Percentiles rank a stretch among this genome's conserved stretches.
Conservation (phyloP, 73 alveolate species). For the Effrenium voratum region DNA sequence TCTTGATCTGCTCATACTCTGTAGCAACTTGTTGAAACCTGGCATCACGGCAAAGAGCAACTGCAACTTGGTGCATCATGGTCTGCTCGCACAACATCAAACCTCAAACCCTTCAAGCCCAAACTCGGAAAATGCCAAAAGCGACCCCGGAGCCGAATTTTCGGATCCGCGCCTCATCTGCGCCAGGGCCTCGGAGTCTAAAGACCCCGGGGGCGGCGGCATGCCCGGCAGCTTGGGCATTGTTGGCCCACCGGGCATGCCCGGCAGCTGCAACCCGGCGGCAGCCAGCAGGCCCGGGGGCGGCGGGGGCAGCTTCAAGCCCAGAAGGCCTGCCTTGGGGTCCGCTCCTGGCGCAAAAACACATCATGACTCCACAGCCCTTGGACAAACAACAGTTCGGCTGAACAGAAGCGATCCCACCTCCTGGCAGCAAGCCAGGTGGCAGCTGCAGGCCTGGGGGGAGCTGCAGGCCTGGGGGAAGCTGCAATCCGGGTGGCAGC, state of each 20-base stretch:
- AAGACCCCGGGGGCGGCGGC: constrained; percentile 38
- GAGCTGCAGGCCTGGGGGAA: constrained; percentile 49
- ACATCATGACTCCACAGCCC: too few species aligned
- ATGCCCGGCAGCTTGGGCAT: constrained; percentile 71
- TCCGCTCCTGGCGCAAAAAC: constrained; percentile 45
- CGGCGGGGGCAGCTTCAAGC: constrained; percentile 30
- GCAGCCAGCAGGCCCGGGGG: background rate
- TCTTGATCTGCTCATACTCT: constrained; percentile 91
- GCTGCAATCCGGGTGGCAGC: constrained; percentile 62
- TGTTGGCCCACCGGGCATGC: constrained; percentile 35
- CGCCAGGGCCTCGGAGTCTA: constrained; percentile 88
- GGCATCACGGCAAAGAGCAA: background rate
- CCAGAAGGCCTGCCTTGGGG: constrained; percentile 38
- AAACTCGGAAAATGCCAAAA: background rate
- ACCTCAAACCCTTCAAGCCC: background rate
- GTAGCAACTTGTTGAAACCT: constrained; percentile 92
- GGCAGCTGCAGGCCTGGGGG: constrained; percentile 64
- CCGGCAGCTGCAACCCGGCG: constrained; percentile 34
- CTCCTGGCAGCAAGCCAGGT: background rate
- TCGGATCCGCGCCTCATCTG: constrained; percentile 50
- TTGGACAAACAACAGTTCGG: too few species aligned
- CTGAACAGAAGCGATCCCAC: background rate
- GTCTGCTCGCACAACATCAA: too few species aligned
- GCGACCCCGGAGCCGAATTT: background rate
- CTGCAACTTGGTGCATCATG: background rate